A percentile compares a stretch with the other conserved stretches of the same genome.
These are phyloP conservation scores for Naganishia albida DNA, from an alignment of 1,284 basidiomycete species.

Conservation along the genomic window DNA sequence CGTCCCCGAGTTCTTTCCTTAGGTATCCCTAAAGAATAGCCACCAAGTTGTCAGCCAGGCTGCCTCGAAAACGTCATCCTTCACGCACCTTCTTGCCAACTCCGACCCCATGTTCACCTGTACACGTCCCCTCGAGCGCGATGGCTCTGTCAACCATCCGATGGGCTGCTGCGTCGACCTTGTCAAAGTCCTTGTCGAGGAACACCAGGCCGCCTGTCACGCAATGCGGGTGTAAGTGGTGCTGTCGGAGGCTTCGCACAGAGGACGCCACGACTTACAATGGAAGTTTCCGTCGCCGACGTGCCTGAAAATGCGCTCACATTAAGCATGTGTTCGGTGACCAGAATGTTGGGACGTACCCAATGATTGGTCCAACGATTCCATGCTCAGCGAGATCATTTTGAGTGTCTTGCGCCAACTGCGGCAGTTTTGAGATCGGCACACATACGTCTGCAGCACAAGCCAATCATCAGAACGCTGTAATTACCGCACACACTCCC, in stretches of 20 bases:
- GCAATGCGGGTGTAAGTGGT: conserved; percentile 38
- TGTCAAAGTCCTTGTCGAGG: conserved; percentile 43
- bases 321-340: neutral
- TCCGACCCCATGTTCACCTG: conserved; percentile 79
- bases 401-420: conserved; percentile 73
- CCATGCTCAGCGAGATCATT: conserved; percentile 66
- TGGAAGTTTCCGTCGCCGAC: conserved; percentile 74
- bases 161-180: conserved; percentile 55
- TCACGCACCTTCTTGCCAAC: conserved; percentile 63
- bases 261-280: conserved; percentile 38
- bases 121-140: conserved; percentile 57
- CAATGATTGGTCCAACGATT: conserved; percentile 59
- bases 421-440: conserved; percentile 74
- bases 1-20: conserved; percentile 69
- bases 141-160: conserved; percentile 57
- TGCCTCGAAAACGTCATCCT: neutral
- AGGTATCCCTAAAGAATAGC: conserved; percentile 58
- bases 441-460: conserved; percentile 57
- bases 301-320: conserved; percentile 64
- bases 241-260: neutral
- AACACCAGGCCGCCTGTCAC: conserved; percentile 25
- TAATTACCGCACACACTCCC: too few species aligned
- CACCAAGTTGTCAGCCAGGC: neutral
- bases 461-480: conserved; percentile 5
- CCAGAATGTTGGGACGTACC: conserved; percentile 42